Base-by-base conservation (phyloP, 352 stramenopile species). In the Aphanomyces stellatus region DNA sequence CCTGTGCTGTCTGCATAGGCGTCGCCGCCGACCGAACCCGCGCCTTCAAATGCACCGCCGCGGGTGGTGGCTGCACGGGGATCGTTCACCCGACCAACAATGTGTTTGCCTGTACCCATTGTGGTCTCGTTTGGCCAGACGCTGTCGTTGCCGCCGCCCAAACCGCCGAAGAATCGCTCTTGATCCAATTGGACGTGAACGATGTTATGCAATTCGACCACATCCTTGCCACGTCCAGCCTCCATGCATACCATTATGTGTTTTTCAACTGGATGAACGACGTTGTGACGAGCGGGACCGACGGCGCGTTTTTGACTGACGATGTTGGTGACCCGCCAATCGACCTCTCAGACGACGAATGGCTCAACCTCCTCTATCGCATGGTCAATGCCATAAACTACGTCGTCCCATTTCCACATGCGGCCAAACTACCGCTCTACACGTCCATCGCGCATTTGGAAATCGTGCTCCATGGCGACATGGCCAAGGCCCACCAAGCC, bases 401-500 rank as follows among this genome's bases (percentile, higher is more conserved):
- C 25, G 78, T 88, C 17, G 74, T 91, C 41, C 84, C 79, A 11
- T 71, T 72, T n/a, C 72, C 78, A 33, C 76, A 90, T 55, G 79
- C 90, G 62, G 81, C 89, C 67, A 93, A 93, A 69, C 86, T 76
- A 27, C 87, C 89, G 57, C 88, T 91, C 69, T 93, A 93, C 71
- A 81, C 90, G 72, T 88, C 90, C 65, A 62, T 90, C 28, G 84
- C 84, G 27, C 82, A 93, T 68, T 79, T 87, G 6, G 74, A 79
- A 7, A 78, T 93, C 48, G 74, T 87, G 31, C 59, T 87, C 11
- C n/a, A n/a, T n/a, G 80, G 81, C 15, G 74, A 92, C 57, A 71
- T 82, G 13, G 59, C 64, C n/a, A 78, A 72, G 13, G 80, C 79
- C 31, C 76, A 70, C 22, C 67, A 75, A 37, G 81, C 84, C 19